Conservation (phyloP, 2,329 filamentous ascomycete genomes). For the Colletotrichum melonis region DNA sequence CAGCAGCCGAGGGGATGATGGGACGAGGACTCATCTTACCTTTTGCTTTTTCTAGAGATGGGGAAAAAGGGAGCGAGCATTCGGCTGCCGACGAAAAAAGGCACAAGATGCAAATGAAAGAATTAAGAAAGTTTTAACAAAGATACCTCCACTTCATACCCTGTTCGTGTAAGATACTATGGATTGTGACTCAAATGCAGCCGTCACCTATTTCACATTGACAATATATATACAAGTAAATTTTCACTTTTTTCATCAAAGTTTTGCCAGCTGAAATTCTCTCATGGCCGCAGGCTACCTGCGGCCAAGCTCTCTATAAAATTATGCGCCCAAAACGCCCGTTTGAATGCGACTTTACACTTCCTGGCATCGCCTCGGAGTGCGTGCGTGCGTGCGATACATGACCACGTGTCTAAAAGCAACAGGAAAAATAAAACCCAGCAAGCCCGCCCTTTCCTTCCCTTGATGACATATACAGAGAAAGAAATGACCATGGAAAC, state of each 20-base stretch:
- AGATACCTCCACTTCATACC: background rate
- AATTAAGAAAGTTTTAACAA: background rate
- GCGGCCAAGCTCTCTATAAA: constrained; percentile 14
- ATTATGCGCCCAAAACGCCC: constrained; percentile 26
- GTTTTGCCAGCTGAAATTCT: background rate
- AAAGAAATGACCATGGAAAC: background rate
- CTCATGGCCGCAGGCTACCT: background rate
- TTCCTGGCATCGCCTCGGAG: constrained; percentile 14
- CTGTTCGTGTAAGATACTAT: background rate
- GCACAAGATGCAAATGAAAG: constrained; percentile 30
- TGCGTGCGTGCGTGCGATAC: background rate
- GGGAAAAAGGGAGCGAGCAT: background rate
- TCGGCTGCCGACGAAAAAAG: constrained; percentile 6
- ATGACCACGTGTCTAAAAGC: constrained; percentile 3
- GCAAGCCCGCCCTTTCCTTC: background rate
- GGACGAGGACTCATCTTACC: background rate
- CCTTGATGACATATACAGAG: constrained; percentile 9
- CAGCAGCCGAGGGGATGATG: background rate
- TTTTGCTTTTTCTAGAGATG: background rate
- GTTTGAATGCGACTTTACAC: constrained; percentile 15
- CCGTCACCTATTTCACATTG: no score
- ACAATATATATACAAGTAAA: no score
- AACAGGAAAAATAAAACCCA: background rate
- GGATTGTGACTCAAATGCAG: no score
- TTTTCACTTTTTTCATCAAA: background rate